Percentiles rank a stretch among this genome's conserved stretches.
These are phyloP conservation scores for Coniochaeta hoffmannii DNA, from an alignment of 2,329 filamentous ascomycete genomes.

Conservation along the genomic window DNA sequence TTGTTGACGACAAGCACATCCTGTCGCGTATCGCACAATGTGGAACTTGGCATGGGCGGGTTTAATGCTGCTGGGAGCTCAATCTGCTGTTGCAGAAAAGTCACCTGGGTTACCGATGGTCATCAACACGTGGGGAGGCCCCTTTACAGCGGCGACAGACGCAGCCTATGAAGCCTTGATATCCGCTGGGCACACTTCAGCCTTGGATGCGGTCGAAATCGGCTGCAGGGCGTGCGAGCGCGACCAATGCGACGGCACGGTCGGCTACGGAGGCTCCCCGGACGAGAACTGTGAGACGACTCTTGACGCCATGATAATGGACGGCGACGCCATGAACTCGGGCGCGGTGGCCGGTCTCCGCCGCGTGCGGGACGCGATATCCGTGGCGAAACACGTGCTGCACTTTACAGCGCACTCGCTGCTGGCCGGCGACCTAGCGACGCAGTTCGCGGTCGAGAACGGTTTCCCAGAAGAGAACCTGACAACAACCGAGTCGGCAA, in stretches of 20 bases:
- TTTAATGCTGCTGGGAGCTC: neutral
- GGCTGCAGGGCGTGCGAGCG: conserved; percentile 44
- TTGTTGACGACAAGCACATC: too few species aligned
- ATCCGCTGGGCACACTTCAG: conserved; percentile 3
- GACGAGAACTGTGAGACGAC: conserved; percentile 51
- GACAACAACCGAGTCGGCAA: conserved; percentile 30
- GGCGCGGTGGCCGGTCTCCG: conserved; percentile 46
- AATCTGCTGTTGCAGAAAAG: neutral
- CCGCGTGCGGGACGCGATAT: conserved; percentile 38
- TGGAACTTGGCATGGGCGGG: neutral
- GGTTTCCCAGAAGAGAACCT: conserved; percentile 40
- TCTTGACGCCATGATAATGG: conserved; percentile 52
- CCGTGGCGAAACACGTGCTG: conserved; percentile 42
- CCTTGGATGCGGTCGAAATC: conserved; percentile 43
- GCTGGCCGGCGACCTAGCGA: conserved; percentile 45
- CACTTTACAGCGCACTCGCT: conserved; percentile 44
- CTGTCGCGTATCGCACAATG: neutral
- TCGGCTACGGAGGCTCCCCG: conserved; percentile 47
- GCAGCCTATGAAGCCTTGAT: conserved; percentile 35
- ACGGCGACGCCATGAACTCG: conserved; percentile 43
- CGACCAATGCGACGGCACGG: conserved; percentile 45
- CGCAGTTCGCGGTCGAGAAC: conserved; percentile 42
- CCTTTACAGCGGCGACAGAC: conserved; percentile 44
- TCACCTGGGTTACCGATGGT: conserved; percentile 38
- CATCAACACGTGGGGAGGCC: conserved; percentile 48